Conservation (phyloP, 495 filamentous ascomycete species). For the Penicillium psychrofluorescens region DNA sequence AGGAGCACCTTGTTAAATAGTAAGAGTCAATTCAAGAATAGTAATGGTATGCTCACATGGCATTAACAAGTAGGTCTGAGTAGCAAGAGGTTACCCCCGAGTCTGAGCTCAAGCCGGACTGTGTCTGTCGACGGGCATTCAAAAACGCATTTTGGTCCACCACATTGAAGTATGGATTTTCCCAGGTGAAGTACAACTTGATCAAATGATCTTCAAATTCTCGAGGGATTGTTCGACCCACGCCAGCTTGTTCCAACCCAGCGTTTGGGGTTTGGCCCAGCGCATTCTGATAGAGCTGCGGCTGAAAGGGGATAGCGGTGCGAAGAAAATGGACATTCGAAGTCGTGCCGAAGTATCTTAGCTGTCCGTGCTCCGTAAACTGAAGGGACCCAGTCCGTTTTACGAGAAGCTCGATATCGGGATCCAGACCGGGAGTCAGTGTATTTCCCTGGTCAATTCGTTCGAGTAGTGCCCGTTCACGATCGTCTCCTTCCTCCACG, state of each 20-base stretch:
- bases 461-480: neutral
- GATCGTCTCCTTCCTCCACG: too few species aligned
- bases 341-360: conserved; percentile 14
- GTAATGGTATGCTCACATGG: too few species aligned
- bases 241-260: conserved; percentile 5
- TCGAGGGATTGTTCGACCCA: conserved; percentile 1
- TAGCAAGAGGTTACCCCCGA: too few species aligned
- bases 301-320: neutral
- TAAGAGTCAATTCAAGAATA: too few species aligned
- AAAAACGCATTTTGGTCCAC: conserved; percentile 12
- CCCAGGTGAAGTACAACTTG: conserved; percentile 21
- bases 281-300: too few species aligned
- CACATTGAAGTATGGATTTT: conserved; percentile 16
- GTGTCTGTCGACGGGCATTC: conserved; percentile 5
- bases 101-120: too few species aligned
- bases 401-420: conserved; percentile 4
- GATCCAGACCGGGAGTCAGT: neutral
- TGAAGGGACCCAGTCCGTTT: conserved; percentile 13
- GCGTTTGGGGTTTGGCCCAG: neutral
- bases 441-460: neutral
- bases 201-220: conserved; percentile 13
- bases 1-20: too few species aligned
- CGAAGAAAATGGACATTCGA: conserved; percentile 12
- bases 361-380: conserved; percentile 17
- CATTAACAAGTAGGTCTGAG: too few species aligned